Evolutionary conservation across 306 rosid genomes (phyloP).

Genomic region (Cucumis melo): DNA sequence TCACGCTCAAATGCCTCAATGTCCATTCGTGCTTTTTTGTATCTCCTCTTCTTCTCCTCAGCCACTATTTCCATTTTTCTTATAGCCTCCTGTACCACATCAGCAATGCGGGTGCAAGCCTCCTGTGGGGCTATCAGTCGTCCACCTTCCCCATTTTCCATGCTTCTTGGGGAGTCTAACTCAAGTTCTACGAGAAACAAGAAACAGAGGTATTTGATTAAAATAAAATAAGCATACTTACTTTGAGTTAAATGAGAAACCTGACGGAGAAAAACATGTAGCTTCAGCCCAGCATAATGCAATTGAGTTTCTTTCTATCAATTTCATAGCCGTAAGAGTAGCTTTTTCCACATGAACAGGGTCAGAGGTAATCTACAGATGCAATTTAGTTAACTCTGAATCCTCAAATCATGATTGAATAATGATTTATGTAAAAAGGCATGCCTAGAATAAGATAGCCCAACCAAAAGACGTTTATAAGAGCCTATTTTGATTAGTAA

Average conservation of each 20-base stretch:
- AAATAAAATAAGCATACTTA: background rate
- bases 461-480: background rate
- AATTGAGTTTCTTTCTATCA: background rate
- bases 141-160: conserved; percentile 84
- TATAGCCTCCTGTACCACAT: conserved; percentile 92
- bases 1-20: conserved; percentile 81
- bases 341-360: background rate
- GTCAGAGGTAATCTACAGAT: background rate
- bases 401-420: background rate
- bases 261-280: background rate
- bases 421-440: background rate
- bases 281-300: background rate
- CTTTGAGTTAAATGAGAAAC: background rate
- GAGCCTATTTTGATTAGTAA: background rate
- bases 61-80: conserved; percentile 97
- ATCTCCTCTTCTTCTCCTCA: conserved; percentile 91
- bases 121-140: conserved; percentile 87
- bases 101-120: conserved; percentile 88
- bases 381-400: background rate
- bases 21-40: conserved; percentile 80
- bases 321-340: background rate
- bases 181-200: conserved; percentile 55
- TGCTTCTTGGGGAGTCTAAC: conserved; percentile 56
- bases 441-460: background rate
- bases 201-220: background rate